Conservation (phyloP, 257 asterid genomes). For the Penstemon barbatus region DNA sequence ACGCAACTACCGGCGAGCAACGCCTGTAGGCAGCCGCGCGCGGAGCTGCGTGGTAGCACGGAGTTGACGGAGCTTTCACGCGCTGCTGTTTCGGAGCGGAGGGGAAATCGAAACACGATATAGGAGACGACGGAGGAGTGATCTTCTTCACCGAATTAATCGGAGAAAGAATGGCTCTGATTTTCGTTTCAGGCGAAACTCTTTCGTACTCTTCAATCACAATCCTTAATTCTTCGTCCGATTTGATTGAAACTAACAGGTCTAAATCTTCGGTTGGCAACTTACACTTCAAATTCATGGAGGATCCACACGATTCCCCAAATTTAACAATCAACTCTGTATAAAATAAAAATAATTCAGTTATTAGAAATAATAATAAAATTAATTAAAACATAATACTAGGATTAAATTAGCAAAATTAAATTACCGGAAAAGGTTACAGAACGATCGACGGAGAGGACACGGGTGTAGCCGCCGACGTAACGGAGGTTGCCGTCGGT, state of each 20-base stretch:
- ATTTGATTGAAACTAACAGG: constrained; percentile 60
- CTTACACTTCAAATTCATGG: constrained; percentile 68
- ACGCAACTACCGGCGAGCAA: too few species aligned
- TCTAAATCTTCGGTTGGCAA: constrained; percentile 80
- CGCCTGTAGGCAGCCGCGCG: too few species aligned
- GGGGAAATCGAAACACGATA: constrained; percentile 62
- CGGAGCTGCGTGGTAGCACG: too few species aligned
- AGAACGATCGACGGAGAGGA: constrained; percentile 61
- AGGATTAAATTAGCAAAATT: not conserved
- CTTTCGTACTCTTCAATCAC: constrained; percentile 71
- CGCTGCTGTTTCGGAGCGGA: constrained; percentile 26
- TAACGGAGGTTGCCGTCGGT: constrained; percentile 77
- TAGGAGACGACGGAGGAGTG: constrained; percentile 69
- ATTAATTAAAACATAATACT: not conserved
- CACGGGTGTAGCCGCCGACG: constrained; percentile 75
- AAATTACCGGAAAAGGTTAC: constrained; percentile 39
- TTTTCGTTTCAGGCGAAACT: constrained; percentile 51
- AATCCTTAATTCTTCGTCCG: constrained; percentile 66
- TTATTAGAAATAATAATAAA: not conserved
- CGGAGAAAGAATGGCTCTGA: constrained; percentile 70
- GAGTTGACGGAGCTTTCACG: not conserved
- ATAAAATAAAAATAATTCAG: not conserved
- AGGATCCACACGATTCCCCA: constrained; percentile 65
- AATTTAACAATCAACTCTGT: constrained; percentile 76
- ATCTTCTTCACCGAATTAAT: constrained; percentile 43